These are phyloP conservation scores for Ensete ventricosum DNA, from an alignment of 176 grass and related monocot genomes.

Conservation along the genomic window DNA sequence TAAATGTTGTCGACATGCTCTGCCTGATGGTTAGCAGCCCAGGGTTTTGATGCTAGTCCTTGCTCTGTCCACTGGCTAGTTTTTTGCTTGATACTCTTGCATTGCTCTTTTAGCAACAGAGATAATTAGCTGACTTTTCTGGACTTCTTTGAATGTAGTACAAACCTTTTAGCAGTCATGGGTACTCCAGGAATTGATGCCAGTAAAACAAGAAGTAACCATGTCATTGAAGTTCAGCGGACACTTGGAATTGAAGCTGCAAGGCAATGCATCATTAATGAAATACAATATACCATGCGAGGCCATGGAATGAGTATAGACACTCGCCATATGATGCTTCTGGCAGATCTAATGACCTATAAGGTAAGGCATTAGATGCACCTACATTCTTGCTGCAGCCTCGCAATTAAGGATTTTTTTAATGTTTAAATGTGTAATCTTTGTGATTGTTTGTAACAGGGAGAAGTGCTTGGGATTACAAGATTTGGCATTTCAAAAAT, in stretches of 20 bases:
- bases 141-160: slow-evolving; percentile 36
- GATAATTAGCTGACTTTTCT: slow-evolving; percentile 10
- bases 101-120: neutral
- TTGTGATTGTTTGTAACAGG: slow-evolving; percentile 47
- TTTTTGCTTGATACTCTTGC: neutral
- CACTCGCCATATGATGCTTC: slow-evolving; percentile 90
- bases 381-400: neutral
- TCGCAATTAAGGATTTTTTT: no score
- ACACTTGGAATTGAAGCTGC: slow-evolving; percentile 89
- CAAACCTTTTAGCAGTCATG: slow-evolving; percentile 85
- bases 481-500: slow-evolving; percentile 88
- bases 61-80: no score
- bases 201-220: slow-evolving; percentile 64
- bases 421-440: neutral
- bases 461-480: slow-evolving; percentile 81
- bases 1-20: no score
- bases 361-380: slow-evolving; percentile 34
- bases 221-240: slow-evolving; percentile 68
- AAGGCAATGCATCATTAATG: slow-evolving; percentile 62
- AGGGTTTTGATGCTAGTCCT: neutral
- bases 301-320: slow-evolving; percentile 84
- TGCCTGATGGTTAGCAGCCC: neutral
- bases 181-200: slow-evolving; percentile 70
- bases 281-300: slow-evolving; percentile 67
- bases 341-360: slow-evolving; percentile 97